Evolutionary conservation across 2,329 filamentous ascomycete genomes (phyloP).

Genomic region (Ascosphaera apis): DNA sequence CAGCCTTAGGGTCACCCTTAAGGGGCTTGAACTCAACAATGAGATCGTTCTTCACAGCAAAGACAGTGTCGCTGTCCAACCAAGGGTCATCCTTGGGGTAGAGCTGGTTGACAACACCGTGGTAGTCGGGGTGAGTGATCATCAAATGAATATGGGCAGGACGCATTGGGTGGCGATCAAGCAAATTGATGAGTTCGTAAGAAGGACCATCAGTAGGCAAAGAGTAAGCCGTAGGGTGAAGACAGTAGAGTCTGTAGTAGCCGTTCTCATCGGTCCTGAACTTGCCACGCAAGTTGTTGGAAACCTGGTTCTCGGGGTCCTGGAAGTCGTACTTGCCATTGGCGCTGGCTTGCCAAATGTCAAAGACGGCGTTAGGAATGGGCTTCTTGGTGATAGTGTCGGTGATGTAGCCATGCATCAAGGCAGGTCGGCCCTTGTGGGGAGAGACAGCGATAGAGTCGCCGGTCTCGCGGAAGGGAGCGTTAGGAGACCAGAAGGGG

Average conservation of each 20-base stretch:
- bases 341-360: constrained; percentile 56
- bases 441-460: constrained; percentile 41
- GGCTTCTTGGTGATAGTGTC: constrained; percentile 43
- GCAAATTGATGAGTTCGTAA: constrained; percentile 27
- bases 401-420: constrained; percentile 46
- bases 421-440: constrained; percentile 34
- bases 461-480: constrained; percentile 47
- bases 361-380: constrained; percentile 45
- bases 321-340: constrained; percentile 60
- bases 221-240: constrained; percentile 50
- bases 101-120: constrained; percentile 33
- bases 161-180: constrained; percentile 36
- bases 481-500: constrained; percentile 55
- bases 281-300: constrained; percentile 57
- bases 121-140: constrained; percentile 31
- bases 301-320: constrained; percentile 45
- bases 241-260: constrained; percentile 51
- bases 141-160: constrained; percentile 40
- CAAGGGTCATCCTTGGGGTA: constrained; percentile 36
- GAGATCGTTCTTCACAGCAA: constrained; percentile 37
- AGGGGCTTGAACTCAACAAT: constrained; percentile 33
- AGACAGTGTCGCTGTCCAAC: constrained; percentile 35
- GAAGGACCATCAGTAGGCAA: constrained; percentile 41
- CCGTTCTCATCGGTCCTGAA: constrained; percentile 48
- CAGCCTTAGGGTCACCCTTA: constrained; percentile 27